These are phyloP conservation scores for Auricularia heimuer DNA, from an alignment of 768 basidiomycete species.

Conservation along the genomic window DNA sequence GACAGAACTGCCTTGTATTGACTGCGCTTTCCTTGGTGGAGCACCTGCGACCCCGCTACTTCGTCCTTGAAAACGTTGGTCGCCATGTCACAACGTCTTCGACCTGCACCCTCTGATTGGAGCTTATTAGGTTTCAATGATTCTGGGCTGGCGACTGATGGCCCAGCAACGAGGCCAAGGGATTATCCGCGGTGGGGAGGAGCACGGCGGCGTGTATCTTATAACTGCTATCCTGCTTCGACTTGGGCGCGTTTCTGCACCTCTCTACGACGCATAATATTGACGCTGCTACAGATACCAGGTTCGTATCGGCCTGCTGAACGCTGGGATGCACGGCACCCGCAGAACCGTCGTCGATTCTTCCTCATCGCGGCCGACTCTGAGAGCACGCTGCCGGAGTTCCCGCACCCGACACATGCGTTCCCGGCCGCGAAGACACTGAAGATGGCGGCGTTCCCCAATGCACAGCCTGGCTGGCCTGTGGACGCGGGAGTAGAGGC, in stretches of 20 bases:
- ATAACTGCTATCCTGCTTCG: slow-evolving; percentile 48
- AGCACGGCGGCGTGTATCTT: slow-evolving; percentile 68
- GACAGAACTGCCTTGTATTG: slow-evolving; percentile 27
- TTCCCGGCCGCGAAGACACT: slow-evolving; percentile 30
- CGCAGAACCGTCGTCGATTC: slow-evolving; percentile 45
- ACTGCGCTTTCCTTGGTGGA: slow-evolving; percentile 48
- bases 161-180: slow-evolving; percentile 31
- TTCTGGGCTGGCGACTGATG: slow-evolving; percentile 34
- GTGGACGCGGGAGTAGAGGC: not conserved
- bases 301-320: slow-evolving; percentile 37
- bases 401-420: slow-evolving; percentile 49
- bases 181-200: slow-evolving; percentile 50
- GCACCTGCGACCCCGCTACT: slow-evolving; percentile 30
- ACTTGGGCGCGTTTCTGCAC: slow-evolving; percentile 42
- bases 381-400: slow-evolving; percentile 31
- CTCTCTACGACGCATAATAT: not conserved
- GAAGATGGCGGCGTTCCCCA: not conserved
- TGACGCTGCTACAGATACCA: slow-evolving; percentile 27
- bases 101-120: not conserved
- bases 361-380: slow-evolving; percentile 41
- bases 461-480: slow-evolving; percentile 1
- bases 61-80: slow-evolving; percentile 45
- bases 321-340: slow-evolving; percentile 50
- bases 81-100: slow-evolving; percentile 17
- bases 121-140: slow-evolving; percentile 10